A percentile compares a stretch with the other conserved stretches of the same genome.
Evolutionary conservation across 495 filamentous ascomycete genomes (phyloP).

Genomic region (Sordaria brevicollis): DNA sequence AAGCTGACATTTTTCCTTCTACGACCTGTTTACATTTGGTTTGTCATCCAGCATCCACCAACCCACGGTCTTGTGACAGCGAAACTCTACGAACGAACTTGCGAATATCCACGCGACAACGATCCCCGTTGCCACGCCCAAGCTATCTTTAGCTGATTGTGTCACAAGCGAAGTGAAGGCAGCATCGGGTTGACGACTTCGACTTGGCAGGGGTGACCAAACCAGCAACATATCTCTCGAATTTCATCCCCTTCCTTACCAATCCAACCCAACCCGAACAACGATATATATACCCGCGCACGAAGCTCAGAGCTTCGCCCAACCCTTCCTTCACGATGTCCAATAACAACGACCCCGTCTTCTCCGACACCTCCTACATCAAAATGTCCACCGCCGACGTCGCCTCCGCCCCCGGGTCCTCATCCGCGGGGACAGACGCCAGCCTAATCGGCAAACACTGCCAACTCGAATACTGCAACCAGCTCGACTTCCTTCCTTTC

Average conservation of each 20-base stretch:
- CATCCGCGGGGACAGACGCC: conserved; percentile 60
- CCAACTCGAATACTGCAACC: conserved; percentile 80
- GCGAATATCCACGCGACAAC: neutral
- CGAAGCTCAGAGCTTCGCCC: neutral
- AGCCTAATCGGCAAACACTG: conserved; percentile 84
- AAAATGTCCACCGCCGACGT: conserved; percentile 42
- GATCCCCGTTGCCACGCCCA: neutral
- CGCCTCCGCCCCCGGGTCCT: conserved; percentile 20
- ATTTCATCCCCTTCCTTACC: neutral
- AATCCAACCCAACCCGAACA: neutral
- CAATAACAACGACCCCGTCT: conserved; percentile 14
- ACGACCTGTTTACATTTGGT: neutral
- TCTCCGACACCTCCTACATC: conserved; percentile 36
- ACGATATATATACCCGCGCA: conserved; percentile 3
- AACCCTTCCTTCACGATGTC: conserved; percentile 27
- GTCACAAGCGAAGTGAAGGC: neutral
- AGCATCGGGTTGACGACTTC: neutral
- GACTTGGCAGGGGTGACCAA: neutral
- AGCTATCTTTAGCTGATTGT: neutral
- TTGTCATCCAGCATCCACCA: neutral
- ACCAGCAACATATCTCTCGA: neutral
- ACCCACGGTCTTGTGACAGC: neutral
- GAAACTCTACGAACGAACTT: neutral
- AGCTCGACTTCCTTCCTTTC: conserved; percentile 95
- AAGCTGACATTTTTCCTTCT: neutral